Conservation (phyloP, 2,329 filamentous ascomycete genomes). For the Diplocarpon mali region DNA sequence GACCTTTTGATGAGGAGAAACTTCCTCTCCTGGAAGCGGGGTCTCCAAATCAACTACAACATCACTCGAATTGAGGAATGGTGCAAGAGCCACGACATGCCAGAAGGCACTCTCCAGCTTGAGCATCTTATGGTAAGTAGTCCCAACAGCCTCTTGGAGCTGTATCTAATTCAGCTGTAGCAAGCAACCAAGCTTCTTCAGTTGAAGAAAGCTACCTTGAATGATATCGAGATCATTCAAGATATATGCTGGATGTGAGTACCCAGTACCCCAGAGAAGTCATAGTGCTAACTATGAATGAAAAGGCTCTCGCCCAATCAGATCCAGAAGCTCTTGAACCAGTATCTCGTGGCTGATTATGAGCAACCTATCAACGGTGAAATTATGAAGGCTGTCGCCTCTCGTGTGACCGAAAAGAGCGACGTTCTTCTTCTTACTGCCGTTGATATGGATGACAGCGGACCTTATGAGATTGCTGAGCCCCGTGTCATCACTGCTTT, state of each 20-base stretch:
- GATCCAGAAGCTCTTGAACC: constrained; percentile 97
- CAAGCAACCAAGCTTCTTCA: constrained; percentile 98
- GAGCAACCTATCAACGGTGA: constrained; percentile 99
- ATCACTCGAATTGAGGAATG: constrained; percentile 98
- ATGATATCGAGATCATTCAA: constrained; percentile 99
- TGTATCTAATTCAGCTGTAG: constrained; percentile 34
- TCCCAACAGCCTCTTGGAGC: neutral
- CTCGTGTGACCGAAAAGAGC: constrained; percentile 93
- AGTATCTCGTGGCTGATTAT: constrained; percentile 97
- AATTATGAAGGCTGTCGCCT: constrained; percentile 99
- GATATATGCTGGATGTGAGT: constrained; percentile 99
- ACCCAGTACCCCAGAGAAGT: neutral
- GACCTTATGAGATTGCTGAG: constrained; percentile 96
- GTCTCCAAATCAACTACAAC: constrained; percentile 99
- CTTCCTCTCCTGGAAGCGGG: constrained; percentile 98
- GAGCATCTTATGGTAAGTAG: constrained; percentile 85
- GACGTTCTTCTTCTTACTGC: constrained; percentile 87
- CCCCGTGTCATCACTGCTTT: constrained; percentile 90
- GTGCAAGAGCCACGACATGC: constrained; percentile 99
- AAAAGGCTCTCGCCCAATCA: constrained; percentile 89
- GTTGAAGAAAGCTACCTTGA: constrained; percentile 96
- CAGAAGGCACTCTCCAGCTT: constrained; percentile 89
- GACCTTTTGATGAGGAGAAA: constrained; percentile 95
- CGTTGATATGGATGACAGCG: constrained; percentile 98
- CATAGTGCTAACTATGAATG: constrained; percentile 7